Evolutionary conservation across 345 rosid genomes (phyloP), one percentile per base, ranked within the genome.

Genomic region (Psidium guajava): DNA sequence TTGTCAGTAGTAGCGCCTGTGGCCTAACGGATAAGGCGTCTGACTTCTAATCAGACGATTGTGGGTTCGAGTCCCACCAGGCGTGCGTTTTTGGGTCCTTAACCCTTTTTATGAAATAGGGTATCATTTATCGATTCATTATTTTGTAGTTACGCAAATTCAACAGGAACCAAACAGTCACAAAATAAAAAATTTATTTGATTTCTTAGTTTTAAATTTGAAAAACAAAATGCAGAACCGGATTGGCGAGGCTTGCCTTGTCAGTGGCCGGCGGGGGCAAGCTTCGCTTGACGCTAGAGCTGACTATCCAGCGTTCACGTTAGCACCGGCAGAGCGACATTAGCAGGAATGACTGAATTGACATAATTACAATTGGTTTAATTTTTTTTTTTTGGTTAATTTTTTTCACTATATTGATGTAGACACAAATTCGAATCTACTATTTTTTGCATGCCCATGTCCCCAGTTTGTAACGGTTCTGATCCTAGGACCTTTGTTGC

Each of bases 31-130:
- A 89, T 87, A 85, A 85, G 89, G 90, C 89, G 87, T 85, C 87
- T 85, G 87, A 87, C 90, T 89, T 89, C 91, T 87, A 87, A 87
- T 87, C 91, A 89, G 88, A 84, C 90, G 93, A 91, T 92, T 90
- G 93, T 89, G 93, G 93, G 94, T 91, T 93, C 92, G 94, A 91
- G 89, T 91, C 95, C 94, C 93, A 93, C 91, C 90, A 89, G 92
- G 93, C 90, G 92, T 91, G 92, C 47, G 6, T 28, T 36, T 1
- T 13, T 1, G 16, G 2, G 11, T 2, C 69, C 6, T 15, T 16
- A 15, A 3, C 32, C 75, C 44, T 0, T 15, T 28, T 1, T 3
- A 15, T 28, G 15, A 64, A 2, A 16, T 64, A 28, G 28, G 75
- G 32, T 64, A 28, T 59, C 13, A 13, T 59, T 2, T 59, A 59